These are phyloP conservation scores for Aspergillus japonicus DNA, from an alignment of 2,329 filamentous ascomycete species.

Conservation along the genomic window DNA sequence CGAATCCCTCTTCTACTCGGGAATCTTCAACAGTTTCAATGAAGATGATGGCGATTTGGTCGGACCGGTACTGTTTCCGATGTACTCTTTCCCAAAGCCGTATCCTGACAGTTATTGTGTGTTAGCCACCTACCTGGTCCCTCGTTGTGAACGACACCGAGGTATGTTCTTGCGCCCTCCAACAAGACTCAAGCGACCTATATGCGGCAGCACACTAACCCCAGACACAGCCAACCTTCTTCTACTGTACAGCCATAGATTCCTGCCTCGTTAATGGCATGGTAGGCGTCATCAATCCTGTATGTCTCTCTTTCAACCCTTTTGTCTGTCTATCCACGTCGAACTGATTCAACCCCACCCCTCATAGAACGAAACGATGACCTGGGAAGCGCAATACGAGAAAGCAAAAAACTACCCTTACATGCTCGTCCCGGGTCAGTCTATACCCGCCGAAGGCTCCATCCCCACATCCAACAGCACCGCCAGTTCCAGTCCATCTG, in stretches of 20 bases:
- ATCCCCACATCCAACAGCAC: conserved; percentile 8
- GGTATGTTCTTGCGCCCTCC: conserved; percentile 19
- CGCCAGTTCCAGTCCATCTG: conserved; percentile 11
- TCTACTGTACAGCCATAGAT: conserved; percentile 66
- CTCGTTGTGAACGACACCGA: conserved; percentile 58
- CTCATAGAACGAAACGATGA: conserved; percentile 47
- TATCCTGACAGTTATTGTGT: neutral
- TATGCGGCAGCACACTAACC: neutral
- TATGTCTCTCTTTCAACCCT: conserved; percentile 33
- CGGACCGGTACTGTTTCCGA: conserved; percentile 27
- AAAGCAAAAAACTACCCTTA: conserved; percentile 51
- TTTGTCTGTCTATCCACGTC: neutral
- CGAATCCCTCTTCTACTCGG: conserved; percentile 31
- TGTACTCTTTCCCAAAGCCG: neutral
- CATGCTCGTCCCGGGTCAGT: conserved; percentile 57
- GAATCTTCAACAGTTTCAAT: conserved; percentile 46
- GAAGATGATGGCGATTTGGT: conserved; percentile 46
- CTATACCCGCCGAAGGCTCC: conserved; percentile 51
- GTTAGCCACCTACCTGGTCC: conserved; percentile 39
- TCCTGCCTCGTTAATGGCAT: conserved; percentile 67
- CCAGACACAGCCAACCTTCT: conserved; percentile 56
- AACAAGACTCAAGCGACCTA: neutral
- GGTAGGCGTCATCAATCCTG: conserved; percentile 74
- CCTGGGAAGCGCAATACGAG: conserved; percentile 49
- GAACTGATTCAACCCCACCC: neutral